Base-by-base conservation (phyloP, 2,329 filamentous ascomycete genomes). In the Fusarium illudens region DNA sequence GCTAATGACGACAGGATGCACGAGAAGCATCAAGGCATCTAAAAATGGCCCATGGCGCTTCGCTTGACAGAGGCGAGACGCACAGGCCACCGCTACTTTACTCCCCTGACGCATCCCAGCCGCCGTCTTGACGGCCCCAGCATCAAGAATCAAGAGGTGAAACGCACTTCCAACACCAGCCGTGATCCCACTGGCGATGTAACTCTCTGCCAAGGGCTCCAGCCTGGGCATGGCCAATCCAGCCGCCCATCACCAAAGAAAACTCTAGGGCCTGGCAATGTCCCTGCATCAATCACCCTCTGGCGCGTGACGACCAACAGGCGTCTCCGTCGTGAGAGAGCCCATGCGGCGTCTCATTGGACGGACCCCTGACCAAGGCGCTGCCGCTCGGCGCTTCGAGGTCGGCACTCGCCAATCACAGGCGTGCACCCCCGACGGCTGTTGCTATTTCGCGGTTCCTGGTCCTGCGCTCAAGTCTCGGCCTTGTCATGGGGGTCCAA, bases 311-410 rank as follows among this genome's bases (percentile, higher is more conserved):
- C 60, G 57, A 70, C 37, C 33, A 61, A 62, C 62, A 58, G 50
- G 59, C 56, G 49, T 61, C 58, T 50, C 37, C 36, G 62, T 60
- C 58, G 57, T 37, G 36, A 51, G 44, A 57, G 49, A 37, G 46
- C 17, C 11, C 29, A 29, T 39, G 12, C n/a, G 53, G 32, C 54
- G 5, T 42, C 60, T 70, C 53, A 77, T 78, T 77, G 76, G 76
- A 51, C 39, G 58, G 53, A 58, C 67, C 55, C 71, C 65, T 70
- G 69, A 58, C 52, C 32, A 58, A 55, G 60, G 63, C 57, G 56
- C 67, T 57, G 51, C 42, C 55, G 65, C 65, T 71, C 67, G 68
- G 76, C 76, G 76, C 75, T 77, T 77, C 73, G 69, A 70, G 53
- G 48, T 50, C 19, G 36, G 37, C 19, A 39, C 50, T 53, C 62